These are phyloP conservation scores for Phytophthora colocasiae DNA, from an alignment of 352 stramenopile species.

Conservation along the genomic window DNA sequence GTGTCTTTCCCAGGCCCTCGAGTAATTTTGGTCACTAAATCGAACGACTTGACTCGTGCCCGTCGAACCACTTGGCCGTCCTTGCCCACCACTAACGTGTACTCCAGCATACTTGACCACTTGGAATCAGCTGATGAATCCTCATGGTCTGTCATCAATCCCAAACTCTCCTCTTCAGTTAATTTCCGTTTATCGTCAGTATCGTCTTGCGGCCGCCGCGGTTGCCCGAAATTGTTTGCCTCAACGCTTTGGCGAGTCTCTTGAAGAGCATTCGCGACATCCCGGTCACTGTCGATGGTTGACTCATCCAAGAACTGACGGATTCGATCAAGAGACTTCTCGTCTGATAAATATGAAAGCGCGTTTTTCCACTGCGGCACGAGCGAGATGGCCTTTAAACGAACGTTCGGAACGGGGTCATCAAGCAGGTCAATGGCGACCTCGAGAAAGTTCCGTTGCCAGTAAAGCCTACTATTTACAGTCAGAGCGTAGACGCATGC, in stretches of 20 bases:
- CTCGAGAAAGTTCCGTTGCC: slow-evolving; percentile 76
- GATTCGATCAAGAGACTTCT: slow-evolving; percentile 81
- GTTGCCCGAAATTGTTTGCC: slow-evolving; percentile 38
- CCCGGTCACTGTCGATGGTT: slow-evolving; percentile 66
- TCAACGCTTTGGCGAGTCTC: slow-evolving; percentile 62
- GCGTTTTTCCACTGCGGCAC: slow-evolving; percentile 73
- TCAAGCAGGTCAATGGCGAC: slow-evolving; percentile 80
- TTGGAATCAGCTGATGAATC: slow-evolving; percentile 82
- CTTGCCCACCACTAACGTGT: slow-evolving; percentile 84
- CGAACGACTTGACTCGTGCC: slow-evolving; percentile 83
- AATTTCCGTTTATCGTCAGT: slow-evolving; percentile 67
- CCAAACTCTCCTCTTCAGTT: slow-evolving; percentile 64
- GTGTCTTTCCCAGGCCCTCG: slow-evolving; percentile 66
- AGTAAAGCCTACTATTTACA: slow-evolving; percentile 82
- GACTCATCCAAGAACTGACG: slow-evolving; percentile 69
- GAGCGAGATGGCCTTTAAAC: slow-evolving; percentile 71
- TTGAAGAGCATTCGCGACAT: slow-evolving; percentile 59
- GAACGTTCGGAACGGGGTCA: slow-evolving; percentile 77
- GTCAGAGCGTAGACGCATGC: slow-evolving; percentile 64
- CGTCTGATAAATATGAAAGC: slow-evolving; percentile 60
- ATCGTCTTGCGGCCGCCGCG: slow-evolving; percentile 60
- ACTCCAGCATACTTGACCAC: slow-evolving; percentile 89
- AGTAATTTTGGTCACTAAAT: slow-evolving; percentile 78
- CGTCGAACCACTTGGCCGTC: slow-evolving; percentile 85
- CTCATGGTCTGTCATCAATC: slow-evolving; percentile 76